Conservation (phyloP, 2,329 filamentous ascomycete genomes). For the Cordyceps tenuipes region DNA sequence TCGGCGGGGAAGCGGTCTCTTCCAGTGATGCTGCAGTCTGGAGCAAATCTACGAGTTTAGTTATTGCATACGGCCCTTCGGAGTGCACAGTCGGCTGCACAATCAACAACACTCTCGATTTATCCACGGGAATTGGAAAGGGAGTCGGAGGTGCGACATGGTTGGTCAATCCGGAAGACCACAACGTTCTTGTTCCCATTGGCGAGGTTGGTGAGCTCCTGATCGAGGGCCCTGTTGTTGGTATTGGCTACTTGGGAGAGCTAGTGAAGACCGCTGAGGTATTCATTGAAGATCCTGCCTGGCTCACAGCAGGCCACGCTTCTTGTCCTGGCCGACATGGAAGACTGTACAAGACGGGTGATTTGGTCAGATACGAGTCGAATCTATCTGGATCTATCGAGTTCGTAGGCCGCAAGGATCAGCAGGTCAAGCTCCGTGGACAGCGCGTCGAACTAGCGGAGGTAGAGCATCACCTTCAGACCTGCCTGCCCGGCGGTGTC, state of each 20-base stretch:
- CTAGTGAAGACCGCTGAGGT: constrained; percentile 46
- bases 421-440: constrained; percentile 60
- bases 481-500: constrained; percentile 33
- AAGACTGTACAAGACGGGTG: constrained; percentile 51
- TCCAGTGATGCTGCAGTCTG: constrained; percentile 39
- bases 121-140: constrained; percentile 38
- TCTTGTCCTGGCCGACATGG: constrained; percentile 29
- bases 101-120: constrained; percentile 35
- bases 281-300: constrained; percentile 49
- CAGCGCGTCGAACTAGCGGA: constrained; percentile 54
- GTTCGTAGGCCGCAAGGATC: constrained; percentile 56
- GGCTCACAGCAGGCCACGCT: constrained; percentile 35
- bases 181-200: constrained; percentile 37
- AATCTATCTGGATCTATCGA: constrained; percentile 46
- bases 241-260: constrained; percentile 53
- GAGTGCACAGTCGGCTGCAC: constrained; percentile 47
- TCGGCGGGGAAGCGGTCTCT: constrained; percentile 46
- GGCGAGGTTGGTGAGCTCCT: constrained; percentile 45
- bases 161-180: constrained; percentile 41
- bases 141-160: constrained; percentile 41
- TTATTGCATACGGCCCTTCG: constrained; percentile 46
- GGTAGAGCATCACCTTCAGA: constrained; percentile 41
- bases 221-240: constrained; percentile 52
- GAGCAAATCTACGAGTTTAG: constrained; percentile 36
- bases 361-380: constrained; percentile 45